Evolutionary conservation across 2,329 filamentous ascomycete species (phyloP), one percentile per base, ranked within the genome.

Genomic region (Chaetomium olivaceum): DNA sequence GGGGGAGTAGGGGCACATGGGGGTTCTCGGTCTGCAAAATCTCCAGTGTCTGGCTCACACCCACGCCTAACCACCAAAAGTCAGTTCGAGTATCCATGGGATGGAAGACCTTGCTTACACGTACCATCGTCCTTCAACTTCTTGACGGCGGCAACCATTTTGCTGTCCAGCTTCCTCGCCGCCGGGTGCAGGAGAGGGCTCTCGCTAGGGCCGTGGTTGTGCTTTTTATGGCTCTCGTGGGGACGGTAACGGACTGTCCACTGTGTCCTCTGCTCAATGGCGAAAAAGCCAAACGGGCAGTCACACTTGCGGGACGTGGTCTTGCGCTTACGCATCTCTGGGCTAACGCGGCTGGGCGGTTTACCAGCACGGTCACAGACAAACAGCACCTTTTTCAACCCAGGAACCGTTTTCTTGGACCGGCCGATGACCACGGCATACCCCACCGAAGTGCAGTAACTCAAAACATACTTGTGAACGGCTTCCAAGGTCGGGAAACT

Each of bases 261-360:
- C 70, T 89, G 86, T 0, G 86, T 88, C 66, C 87, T 81, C 72
- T 89, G 86, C 74, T 89, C 87, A 48, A 89, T 87, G 63, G 87
- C 87, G 69, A 89, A 89, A 74, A 89, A 89, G n/a, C 87, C 87
- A 74, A 89, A 89, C 33, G 86, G 85, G 68, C 87, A 89, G 70
- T 89, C 87, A 71, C 87, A 89, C 72, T 89, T 89, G 55, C 87
- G 81, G n/a, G 87, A 89, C 9, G 87, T 88, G 0, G 87, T 89
- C 73, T 87, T 87, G 25, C 86, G 82, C 75, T 89, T 89, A 63
- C 87, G 83, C 67, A 84, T 82, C 75, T 89, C 87, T 1, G 87
- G 85, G 68, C 80, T 88, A n/a, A 87, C 86, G 6, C 85, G 82
- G 62, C 80, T 85, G 2, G 85, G 85, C 1, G 85, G 85, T 70